These are phyloP conservation scores for Rosa persica DNA, from an alignment of 306 rosid species.

Conservation along the genomic window DNA sequence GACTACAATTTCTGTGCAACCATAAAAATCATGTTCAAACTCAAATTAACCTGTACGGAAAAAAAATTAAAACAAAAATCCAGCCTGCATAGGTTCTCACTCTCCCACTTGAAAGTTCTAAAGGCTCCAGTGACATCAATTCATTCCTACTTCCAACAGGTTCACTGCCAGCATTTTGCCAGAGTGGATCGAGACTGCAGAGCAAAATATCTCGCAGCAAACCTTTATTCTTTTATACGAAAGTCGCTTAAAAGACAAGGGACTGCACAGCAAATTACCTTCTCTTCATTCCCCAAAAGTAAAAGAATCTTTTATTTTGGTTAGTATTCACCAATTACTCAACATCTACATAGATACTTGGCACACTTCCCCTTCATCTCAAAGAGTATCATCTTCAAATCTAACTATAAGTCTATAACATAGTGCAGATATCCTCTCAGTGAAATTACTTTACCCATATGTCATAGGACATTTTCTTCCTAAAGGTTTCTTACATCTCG, in stretches of 20 bases:
- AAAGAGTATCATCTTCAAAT: not conserved
- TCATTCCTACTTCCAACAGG: not conserved
- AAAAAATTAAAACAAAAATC: not conserved
- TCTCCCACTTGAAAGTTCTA: not conserved
- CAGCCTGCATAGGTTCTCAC: not conserved
- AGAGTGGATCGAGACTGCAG: not conserved
- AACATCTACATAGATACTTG: not conserved
- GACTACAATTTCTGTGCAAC: not conserved
- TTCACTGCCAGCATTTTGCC: not conserved
- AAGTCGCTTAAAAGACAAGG: not conserved
- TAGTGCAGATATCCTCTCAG: not conserved
- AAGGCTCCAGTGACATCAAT: not conserved
- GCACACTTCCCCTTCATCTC: too few species aligned
- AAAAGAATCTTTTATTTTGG: not conserved
- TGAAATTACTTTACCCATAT: not conserved
- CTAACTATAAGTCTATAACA: not conserved
- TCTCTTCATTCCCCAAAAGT: not conserved
- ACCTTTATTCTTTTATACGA: not conserved
- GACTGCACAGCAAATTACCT: not conserved
- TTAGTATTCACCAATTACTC: not conserved
- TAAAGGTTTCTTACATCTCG: not conserved
- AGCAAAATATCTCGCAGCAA: not conserved
- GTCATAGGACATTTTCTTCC: constrained; percentile 5
- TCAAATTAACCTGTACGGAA: not conserved
- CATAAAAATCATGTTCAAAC: not conserved